A percentile compares a stretch with the other conserved stretches of the same genome.
Conservation (phyloP, 208 protist species). For the Porcisia deanei region DNA sequence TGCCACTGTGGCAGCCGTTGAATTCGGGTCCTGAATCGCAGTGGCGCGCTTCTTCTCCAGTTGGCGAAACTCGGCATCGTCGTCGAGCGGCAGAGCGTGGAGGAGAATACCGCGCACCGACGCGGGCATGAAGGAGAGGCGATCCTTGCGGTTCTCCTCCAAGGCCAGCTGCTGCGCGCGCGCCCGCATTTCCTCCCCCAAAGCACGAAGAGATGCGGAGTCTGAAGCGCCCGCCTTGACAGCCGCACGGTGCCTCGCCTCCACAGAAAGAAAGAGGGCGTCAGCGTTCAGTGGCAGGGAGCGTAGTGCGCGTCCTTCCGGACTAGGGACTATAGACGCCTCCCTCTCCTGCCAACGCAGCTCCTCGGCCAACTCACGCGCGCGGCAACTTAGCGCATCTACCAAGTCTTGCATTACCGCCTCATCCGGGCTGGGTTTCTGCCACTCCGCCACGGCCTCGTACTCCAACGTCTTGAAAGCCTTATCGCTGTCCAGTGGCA, state of each 20-base stretch:
- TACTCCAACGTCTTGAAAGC: conserved; percentile 44
- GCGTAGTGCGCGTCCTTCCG: conserved; percentile 42
- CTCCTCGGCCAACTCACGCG: conserved; percentile 48
- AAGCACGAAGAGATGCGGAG: conserved; percentile 29
- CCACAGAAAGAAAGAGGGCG: conserved; percentile 33
- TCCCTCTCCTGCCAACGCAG: conserved; percentile 45
- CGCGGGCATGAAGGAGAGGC: conserved; percentile 36
- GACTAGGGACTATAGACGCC: conserved; percentile 34
- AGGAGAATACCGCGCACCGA: conserved; percentile 53
- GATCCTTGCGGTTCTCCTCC: conserved; percentile 45
- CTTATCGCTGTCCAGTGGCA: conserved; percentile 51
- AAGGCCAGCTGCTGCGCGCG: conserved; percentile 54
- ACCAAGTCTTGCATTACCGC: conserved; percentile 25
- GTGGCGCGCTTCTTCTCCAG: conserved; percentile 42
- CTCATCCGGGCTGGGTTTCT: conserved; percentile 37
- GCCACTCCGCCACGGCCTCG: conserved; percentile 28
- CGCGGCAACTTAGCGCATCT: conserved; percentile 45
- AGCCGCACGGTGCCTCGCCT: conserved; percentile 39
- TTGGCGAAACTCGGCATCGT: conserved; percentile 57
- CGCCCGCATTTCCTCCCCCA: conserved; percentile 41
- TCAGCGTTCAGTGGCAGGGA: conserved; percentile 49
- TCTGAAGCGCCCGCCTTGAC: conserved; percentile 32
- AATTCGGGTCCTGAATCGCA: conserved; percentile 26
- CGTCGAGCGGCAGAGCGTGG: conserved; percentile 45
- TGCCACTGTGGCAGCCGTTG: conserved; percentile 16